Evolutionary conservation across 1,139 yeast species (phyloP).

Genomic region (Saccharomyces uvarum): DNA sequence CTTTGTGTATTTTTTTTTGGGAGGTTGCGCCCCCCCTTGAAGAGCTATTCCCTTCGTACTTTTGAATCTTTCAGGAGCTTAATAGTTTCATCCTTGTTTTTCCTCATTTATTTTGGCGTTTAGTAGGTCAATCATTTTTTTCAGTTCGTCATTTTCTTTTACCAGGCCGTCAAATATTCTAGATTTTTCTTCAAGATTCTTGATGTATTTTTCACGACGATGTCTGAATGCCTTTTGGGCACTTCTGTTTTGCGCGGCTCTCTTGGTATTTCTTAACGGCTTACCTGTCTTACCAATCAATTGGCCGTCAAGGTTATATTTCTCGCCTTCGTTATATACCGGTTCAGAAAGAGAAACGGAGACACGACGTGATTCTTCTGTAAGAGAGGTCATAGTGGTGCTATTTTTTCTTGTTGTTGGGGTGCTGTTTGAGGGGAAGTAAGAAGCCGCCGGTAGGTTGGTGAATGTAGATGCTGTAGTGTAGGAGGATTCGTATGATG

Average conservation of each 20-base stretch:
- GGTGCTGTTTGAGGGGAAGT: neutral
- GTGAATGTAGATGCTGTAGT: neutral
- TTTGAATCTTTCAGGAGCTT: neutral
- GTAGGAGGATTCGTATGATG: neutral
- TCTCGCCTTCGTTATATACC: slow-evolving; percentile 16
- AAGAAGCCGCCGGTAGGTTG: neutral
- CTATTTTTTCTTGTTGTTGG: slow-evolving; percentile 5
- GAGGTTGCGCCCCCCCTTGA: neutral
- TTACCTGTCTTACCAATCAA: slow-evolving; percentile 36
- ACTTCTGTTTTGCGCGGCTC: slow-evolving; percentile 82
- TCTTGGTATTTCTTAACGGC: slow-evolving; percentile 56
- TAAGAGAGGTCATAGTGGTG: neutral
- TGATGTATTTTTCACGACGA: slow-evolving; percentile 69
- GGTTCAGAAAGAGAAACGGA: slow-evolving; percentile 3
- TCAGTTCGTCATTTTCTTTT: slow-evolving; percentile 10
- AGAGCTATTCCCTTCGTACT: neutral
- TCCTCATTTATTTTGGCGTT: neutral
- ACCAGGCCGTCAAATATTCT: slow-evolving; percentile 52
- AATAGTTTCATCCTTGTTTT: neutral
- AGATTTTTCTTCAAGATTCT: slow-evolving; percentile 66
- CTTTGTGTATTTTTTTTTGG: neutral
- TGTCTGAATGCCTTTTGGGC: slow-evolving; percentile 86
- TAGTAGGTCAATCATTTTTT: slow-evolving; percentile 2
- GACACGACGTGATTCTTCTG: neutral
- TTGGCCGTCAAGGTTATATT: slow-evolving; percentile 19